Conservation (phyloP, 345 rosid species). For the Hirschfeldia incana region DNA sequence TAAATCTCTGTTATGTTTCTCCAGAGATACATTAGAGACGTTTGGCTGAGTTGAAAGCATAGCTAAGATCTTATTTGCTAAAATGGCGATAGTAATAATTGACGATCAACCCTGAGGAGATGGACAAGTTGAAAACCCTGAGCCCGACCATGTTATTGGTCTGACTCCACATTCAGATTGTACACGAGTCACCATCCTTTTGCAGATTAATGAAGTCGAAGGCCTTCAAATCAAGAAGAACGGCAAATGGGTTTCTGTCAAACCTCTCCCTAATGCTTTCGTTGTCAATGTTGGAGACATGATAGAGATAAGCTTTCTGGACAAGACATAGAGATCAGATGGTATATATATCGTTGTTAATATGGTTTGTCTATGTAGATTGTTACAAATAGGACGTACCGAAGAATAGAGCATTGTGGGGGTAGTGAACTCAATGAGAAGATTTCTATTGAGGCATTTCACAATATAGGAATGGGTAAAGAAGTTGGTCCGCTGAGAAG, state of each 20-base stretch:
- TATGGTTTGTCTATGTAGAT: conserved; percentile 33
- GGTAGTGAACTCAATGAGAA: conserved; percentile 45
- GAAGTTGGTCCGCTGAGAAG: conserved; percentile 38
- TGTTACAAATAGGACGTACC: conserved; percentile 42
- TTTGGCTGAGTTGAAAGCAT: conserved; percentile 35
- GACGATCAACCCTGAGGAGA: conserved; percentile 52
- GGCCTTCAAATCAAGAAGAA: conserved; percentile 63
- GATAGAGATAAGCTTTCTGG: conserved; percentile 9
- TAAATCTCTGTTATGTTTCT: not conserved
- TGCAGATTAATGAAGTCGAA: conserved; percentile 46
- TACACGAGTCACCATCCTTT: conserved; percentile 49
- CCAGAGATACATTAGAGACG: conserved; percentile 45
- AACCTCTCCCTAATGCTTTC: conserved; percentile 30
- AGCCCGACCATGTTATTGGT: conserved; percentile 40
- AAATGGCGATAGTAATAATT: conserved; percentile 42
- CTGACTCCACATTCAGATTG: conserved; percentile 50
- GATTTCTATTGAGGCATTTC: conserved; percentile 40
- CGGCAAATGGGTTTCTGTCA: conserved; percentile 41
- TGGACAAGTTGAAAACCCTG: conserved; percentile 48
- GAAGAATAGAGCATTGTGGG: conserved; percentile 47
- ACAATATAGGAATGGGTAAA: conserved; percentile 22
- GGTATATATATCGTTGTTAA: not conserved
- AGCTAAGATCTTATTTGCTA: conserved; percentile 37
- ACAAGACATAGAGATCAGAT: not conserved
- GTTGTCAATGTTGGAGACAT: conserved; percentile 31